These are phyloP conservation scores for Trichoderma koningiopsis DNA, from an alignment of 2,329 filamentous ascomycete genomes.

Conservation along the genomic window DNA sequence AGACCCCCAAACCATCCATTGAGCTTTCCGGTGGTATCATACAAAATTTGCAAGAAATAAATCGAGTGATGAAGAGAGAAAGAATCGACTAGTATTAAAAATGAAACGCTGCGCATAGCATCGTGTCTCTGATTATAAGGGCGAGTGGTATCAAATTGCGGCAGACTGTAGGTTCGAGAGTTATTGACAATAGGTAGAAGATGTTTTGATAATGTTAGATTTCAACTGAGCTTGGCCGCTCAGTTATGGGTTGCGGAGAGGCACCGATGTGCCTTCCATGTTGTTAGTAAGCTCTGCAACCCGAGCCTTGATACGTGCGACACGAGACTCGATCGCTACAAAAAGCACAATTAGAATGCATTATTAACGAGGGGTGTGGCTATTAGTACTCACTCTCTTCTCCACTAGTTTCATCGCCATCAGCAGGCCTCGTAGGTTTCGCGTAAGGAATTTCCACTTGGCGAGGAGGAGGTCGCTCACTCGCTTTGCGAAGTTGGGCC, in stretches of 20 bases:
- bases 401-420: conserved; percentile 83
- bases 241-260: conserved; percentile 23
- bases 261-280: conserved; percentile 59
- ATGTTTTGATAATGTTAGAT: not conserved
- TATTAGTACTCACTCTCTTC: conserved; percentile 79
- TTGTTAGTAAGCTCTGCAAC: conserved; percentile 91
- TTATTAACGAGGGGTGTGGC: not conserved
- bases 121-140: conserved; percentile 23
- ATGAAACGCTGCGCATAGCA: conserved; percentile 25
- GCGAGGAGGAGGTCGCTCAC: conserved; percentile 70
- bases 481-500: conserved; percentile 94
- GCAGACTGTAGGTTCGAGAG: conserved; percentile 2
- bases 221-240: not conserved
- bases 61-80: conserved; percentile 20
- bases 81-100: conserved; percentile 25
- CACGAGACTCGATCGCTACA: conserved; percentile 91
- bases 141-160: conserved; percentile 28
- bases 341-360: conserved; percentile 30
- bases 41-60: conserved; percentile 26
- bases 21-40: conserved; percentile 36
- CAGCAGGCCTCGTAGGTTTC: conserved; percentile 58
- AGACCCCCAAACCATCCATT: conserved; percentile 23
- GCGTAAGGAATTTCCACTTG: conserved; percentile 64
- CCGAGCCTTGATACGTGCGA: conserved; percentile 95
- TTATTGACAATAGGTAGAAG: not conserved